Evolutionary conservation across 2,329 filamentous ascomycete species (phyloP), one percentile per base, ranked within the genome.

Genomic region (Colletotrichum camelliae): DNA sequence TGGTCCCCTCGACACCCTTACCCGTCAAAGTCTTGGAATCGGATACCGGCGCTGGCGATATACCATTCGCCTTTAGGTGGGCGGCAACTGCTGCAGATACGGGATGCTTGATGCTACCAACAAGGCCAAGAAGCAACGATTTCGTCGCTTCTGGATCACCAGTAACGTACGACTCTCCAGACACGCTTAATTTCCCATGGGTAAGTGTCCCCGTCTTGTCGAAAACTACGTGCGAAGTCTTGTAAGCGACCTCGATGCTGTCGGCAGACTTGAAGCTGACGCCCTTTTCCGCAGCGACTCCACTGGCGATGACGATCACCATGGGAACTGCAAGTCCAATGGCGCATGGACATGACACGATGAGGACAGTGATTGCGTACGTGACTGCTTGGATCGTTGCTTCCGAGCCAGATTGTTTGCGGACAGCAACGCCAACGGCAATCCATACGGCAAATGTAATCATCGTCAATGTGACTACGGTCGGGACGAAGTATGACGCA

Each of bases 151-250:
- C 43, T 55, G 10, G 78, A 24, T 72, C 70, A 10, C 37, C 43
- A 5, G 67, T 33, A 39, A 78, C 9, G 84, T 83, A 80, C 75
- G 84, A 48, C 79, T 89, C 81, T 68, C 81, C 31, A 75, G 81
- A 81, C 70, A 91, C 82, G 60, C 84, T 82, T 37, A 94, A 79
- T 4, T 88, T 86, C 0, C 92, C 93, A 31, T 86, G 81, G 0
- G 94, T 96, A 10, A 96, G 82, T 0, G 94, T 96, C 0, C 94
- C 94, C 0, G 95, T 96, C 83, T 96, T 96, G 86, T 96, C 94
- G 78, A 96, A 94, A 0, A 96, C 88, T 3, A 96, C 89, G 79
- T 96, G 91, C 0, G 91, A 88, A 0, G 90, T 85, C 74, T 90
- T 92, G 70, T 89, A 85, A 0, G 91, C 92, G 1, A 89, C 83